A percentile compares a stretch with the other conserved stretches of the same genome.
phyloP scores from a whole-genome alignment of 257 asterid genomes.

The Nicotiana undulata region DNA sequence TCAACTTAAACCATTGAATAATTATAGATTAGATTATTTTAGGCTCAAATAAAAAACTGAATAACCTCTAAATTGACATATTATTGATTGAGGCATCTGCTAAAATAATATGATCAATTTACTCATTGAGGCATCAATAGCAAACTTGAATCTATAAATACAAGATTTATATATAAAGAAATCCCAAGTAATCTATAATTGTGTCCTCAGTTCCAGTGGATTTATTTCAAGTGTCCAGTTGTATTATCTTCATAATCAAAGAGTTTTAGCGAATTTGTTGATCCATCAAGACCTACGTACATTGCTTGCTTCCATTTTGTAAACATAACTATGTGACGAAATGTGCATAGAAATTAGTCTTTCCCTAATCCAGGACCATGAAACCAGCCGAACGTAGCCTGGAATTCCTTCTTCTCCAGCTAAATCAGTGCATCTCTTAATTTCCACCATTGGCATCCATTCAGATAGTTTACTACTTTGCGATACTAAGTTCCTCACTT shows the following conservation, averaged over 20 bases:
- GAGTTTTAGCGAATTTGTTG: conserved; percentile 41
- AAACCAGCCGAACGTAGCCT: conserved; percentile 51
- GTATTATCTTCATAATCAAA: conserved; percentile 35
- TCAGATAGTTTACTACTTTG: conserved; percentile 33
- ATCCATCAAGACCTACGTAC: conserved; percentile 65
- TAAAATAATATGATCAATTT: not conserved
- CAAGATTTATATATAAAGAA: conserved; percentile 55
- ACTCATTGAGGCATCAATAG: conserved; percentile 10
- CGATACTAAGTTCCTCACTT: conserved; percentile 50
- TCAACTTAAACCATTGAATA: too few relatives aligned
- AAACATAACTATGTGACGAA: conserved; percentile 24
- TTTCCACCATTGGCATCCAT: conserved; percentile 74
- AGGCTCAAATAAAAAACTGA: not conserved
- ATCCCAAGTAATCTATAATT: conserved; percentile 49
- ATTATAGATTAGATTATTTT: not conserved
- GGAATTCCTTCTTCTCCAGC: conserved; percentile 45
- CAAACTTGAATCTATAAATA: conserved; percentile 42
- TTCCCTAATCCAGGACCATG: conserved; percentile 80
- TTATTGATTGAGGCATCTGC: not conserved
- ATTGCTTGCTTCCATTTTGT: conserved; percentile 58
- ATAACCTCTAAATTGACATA: not conserved
- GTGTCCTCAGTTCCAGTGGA: conserved; percentile 44
- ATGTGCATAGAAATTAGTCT: conserved; percentile 37
- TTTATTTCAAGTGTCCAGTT: conserved; percentile 51
- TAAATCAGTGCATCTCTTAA: conserved; percentile 42